phyloP scores from a whole-genome alignment of 2,329 filamentous ascomycete genomes.

The Aspergillus tamarii region DNA sequence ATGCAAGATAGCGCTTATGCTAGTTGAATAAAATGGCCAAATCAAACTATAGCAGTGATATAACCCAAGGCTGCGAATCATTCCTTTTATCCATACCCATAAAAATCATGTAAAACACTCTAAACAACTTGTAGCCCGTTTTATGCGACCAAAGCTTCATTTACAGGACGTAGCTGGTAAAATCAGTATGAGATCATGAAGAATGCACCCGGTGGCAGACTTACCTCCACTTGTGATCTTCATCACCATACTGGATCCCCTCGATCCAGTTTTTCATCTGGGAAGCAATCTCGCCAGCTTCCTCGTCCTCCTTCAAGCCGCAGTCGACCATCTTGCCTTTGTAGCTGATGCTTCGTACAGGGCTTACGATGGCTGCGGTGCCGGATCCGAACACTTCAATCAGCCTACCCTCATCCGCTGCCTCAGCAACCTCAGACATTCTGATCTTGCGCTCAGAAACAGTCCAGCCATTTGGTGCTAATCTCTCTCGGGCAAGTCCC shows the following conservation, averaged over 20 bases:
- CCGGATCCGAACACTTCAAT: slow-evolving; percentile 93
- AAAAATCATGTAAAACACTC: neutral
- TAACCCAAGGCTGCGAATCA: neutral
- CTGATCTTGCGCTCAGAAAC: slow-evolving; percentile 88
- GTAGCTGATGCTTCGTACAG: slow-evolving; percentile 88
- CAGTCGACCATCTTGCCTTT: slow-evolving; percentile 79
- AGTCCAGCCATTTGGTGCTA: slow-evolving; percentile 84
- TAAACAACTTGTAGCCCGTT: neutral
- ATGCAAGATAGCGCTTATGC: neutral
- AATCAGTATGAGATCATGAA: slow-evolving; percentile 14
- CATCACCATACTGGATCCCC: slow-evolving; percentile 90
- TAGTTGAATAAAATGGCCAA: neutral
- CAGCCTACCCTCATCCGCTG: slow-evolving; percentile 79
- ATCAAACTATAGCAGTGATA: neutral
- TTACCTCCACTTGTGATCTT: slow-evolving; percentile 89
- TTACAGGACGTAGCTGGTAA: slow-evolving; percentile 30
- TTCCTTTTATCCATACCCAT: neutral
- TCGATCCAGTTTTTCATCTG: slow-evolving; percentile 98
- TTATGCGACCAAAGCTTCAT: neutral
- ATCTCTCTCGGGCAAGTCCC: slow-evolving; percentile 78
- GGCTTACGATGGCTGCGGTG: slow-evolving; percentile 91
- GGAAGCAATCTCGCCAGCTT: slow-evolving; percentile 83
- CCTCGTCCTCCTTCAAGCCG: slow-evolving; percentile 76
- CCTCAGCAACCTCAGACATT: slow-evolving; percentile 82
- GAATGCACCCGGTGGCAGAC: slow-evolving; percentile 21